Percentiles rank a stretch among this genome's conserved stretches.
Conservation (phyloP, 306 rosid species). For the Vachellia pachyceras region DNA sequence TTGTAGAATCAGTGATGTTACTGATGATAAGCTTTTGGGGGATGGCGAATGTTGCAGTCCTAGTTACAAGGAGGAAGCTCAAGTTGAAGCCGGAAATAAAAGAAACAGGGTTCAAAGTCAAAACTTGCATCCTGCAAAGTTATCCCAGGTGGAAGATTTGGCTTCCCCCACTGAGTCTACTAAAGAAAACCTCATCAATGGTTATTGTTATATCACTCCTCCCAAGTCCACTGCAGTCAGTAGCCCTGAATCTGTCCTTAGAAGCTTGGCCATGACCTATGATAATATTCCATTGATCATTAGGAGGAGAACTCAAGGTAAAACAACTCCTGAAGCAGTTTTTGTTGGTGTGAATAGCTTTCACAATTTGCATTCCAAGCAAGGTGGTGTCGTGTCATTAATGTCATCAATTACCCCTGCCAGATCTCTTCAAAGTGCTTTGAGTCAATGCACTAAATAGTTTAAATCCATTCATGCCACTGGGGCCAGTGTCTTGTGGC, state of each 20-base stretch:
- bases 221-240: too few relatives aligned
- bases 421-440: conserved; percentile 43
- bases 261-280: too few relatives aligned
- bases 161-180: not conserved
- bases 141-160: not conserved
- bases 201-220: conserved; percentile 8
- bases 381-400: conserved; percentile 32
- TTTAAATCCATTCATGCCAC: too few relatives aligned
- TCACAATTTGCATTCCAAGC: conserved; percentile 20
- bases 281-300: too few relatives aligned
- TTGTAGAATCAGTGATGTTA: too few relatives aligned
- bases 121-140: not conserved
- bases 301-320: too few relatives aligned
- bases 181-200: conserved; percentile 8
- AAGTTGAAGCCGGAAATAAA: conserved; percentile 19
- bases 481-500: too few relatives aligned
- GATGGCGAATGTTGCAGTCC: conserved; percentile 34
- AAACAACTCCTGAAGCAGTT: too few relatives aligned
- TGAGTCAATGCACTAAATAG: not conserved
- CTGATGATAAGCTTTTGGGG: conserved; percentile 7
- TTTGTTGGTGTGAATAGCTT: too few relatives aligned
- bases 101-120: not conserved
- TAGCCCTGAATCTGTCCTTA: too few relatives aligned
- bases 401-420: conserved; percentile 18
- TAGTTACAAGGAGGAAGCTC: conserved; percentile 24